phyloP scores from a whole-genome alignment of 768 basidiomycete genomes.

The Tylopilus cervinicoccineus region DNA sequence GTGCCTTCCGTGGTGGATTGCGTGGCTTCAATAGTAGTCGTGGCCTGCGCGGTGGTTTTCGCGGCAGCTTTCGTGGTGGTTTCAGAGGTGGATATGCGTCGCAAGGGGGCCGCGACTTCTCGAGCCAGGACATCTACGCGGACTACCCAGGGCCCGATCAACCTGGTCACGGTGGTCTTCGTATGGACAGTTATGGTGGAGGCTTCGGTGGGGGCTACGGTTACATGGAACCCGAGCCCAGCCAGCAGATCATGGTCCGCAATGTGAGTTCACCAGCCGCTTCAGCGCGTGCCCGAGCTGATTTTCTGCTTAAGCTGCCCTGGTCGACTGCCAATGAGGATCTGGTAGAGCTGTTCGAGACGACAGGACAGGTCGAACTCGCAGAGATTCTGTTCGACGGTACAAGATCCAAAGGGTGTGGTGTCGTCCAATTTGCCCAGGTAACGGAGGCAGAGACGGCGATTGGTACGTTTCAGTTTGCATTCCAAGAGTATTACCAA shows the following conservation, averaged over 20 bases:
- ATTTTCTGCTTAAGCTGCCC: constrained; percentile 58
- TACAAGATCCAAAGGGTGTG: constrained; percentile 88
- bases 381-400: constrained; percentile 96
- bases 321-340: constrained; percentile 99
- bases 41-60: constrained; percentile 18
- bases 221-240: constrained; percentile 71
- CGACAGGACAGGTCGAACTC: constrained; percentile 90
- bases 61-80: constrained; percentile 44
- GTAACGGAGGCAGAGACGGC: constrained; percentile 90
- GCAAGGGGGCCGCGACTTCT: constrained; percentile 65
- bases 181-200: constrained; percentile 36
- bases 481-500: not conserved
- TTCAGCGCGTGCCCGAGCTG: not conserved
- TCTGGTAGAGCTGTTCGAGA: constrained; percentile 96
- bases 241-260: constrained; percentile 96
- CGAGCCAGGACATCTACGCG: constrained; percentile 85
- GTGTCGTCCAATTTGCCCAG: constrained; percentile 92
- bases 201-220: constrained; percentile 38
- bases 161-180: constrained; percentile 34
- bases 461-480: constrained; percentile 52
- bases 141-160: constrained; percentile 90
- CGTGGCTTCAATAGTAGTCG: constrained; percentile 49
- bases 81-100: constrained; percentile 55
- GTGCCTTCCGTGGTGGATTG: constrained; percentile 53
- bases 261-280: constrained; percentile 65